A percentile compares a stretch with the other conserved stretches of the same genome.
phyloP scores from a whole-genome alignment of 1,139 yeast genomes.

The Diutina scorzettiae region DNA sequence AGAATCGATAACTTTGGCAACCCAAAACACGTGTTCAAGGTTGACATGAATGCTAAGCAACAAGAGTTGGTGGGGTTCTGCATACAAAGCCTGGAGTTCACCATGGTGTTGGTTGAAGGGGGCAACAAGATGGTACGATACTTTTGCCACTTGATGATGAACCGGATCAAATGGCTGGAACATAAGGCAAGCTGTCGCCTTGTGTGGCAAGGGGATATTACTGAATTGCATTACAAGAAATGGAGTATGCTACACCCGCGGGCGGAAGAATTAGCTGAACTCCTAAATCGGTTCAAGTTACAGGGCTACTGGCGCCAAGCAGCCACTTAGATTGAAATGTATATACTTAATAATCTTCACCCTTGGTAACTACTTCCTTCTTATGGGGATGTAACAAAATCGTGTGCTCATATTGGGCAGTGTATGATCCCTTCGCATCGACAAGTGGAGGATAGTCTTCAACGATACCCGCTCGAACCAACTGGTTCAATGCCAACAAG shows the following conservation, averaged over 20 bases:
- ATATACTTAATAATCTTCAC: constrained; percentile 63
- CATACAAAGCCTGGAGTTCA: constrained; percentile 30
- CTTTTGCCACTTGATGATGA: constrained; percentile 48
- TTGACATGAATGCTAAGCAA: constrained; percentile 73
- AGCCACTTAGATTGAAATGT: constrained; percentile 1
- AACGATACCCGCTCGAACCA: constrained; percentile 77
- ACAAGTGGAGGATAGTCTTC: constrained; percentile 96
- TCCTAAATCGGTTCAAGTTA: constrained; percentile 37
- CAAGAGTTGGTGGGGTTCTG: constrained; percentile 51
- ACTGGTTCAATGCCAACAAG: constrained; percentile 73
- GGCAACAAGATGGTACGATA: constrained; percentile 46
- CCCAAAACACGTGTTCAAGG: constrained; percentile 59
- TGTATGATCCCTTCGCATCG: constrained; percentile 74
- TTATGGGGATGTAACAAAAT: constrained; percentile 79
- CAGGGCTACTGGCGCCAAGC: constrained; percentile 53
- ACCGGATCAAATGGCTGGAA: constrained; percentile 63
- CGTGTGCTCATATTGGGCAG: constrained; percentile 96
- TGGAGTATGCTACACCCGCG: constrained; percentile 48
- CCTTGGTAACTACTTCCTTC: constrained; percentile 90
- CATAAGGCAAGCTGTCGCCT: constrained; percentile 37
- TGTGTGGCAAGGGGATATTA: constrained; percentile 70
- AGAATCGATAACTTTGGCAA: constrained; percentile 41
- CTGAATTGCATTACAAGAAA: constrained; percentile 39
- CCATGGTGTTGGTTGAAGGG: constrained; percentile 64
- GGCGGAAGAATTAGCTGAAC: constrained; percentile 43